Conservation (phyloP, 2,329 filamentous ascomycete species). For the Diaporthe australafricana region DNA sequence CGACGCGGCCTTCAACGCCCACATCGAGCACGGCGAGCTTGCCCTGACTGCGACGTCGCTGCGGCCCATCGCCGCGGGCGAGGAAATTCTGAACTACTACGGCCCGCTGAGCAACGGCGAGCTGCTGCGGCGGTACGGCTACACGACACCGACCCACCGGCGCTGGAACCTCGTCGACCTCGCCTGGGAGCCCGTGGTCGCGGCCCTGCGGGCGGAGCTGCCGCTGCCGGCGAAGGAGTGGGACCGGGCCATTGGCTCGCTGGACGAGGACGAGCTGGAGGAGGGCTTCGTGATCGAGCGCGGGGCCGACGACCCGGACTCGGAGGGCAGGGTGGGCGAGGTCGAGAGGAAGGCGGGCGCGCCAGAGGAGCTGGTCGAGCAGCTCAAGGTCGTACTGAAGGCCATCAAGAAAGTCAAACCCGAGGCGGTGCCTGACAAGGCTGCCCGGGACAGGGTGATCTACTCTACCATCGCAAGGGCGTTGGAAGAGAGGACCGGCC, state of each 20-base stretch:
- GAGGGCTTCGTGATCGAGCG: constrained; percentile 79
- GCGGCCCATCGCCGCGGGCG: constrained; percentile 74
- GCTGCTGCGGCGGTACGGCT: constrained; percentile 86
- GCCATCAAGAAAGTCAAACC: constrained; percentile 57
- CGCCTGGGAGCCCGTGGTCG: constrained; percentile 67
- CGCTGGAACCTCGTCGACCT: constrained; percentile 88
- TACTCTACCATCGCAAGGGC: constrained; percentile 51
- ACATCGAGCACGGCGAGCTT: constrained; percentile 65
- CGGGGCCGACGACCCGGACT: constrained; percentile 62
- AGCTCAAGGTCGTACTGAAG: constrained; percentile 64
- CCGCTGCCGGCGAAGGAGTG: constrained; percentile 44
- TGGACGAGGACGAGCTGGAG: constrained; percentile 72
- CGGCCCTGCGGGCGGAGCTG: constrained; percentile 54
- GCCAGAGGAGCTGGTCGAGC: constrained; percentile 63
- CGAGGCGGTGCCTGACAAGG: constrained; percentile 59
- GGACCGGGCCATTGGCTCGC: constrained; percentile 37
- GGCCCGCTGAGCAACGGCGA: constrained; percentile 87
- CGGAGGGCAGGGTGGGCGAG: constrained; percentile 53
- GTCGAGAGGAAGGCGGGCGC: constrained; percentile 54
- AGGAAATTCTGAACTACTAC: constrained; percentile 91
- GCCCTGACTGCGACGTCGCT: constrained; percentile 78
- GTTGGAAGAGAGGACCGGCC: constrained; percentile 41
- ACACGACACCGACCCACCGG: constrained; percentile 82
- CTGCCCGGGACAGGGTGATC: constrained; percentile 59
- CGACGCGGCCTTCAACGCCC: constrained; percentile 84